Conservation (phyloP, 495 filamentous ascomycete genomes). For the Bryoglossum gracile region DNA sequence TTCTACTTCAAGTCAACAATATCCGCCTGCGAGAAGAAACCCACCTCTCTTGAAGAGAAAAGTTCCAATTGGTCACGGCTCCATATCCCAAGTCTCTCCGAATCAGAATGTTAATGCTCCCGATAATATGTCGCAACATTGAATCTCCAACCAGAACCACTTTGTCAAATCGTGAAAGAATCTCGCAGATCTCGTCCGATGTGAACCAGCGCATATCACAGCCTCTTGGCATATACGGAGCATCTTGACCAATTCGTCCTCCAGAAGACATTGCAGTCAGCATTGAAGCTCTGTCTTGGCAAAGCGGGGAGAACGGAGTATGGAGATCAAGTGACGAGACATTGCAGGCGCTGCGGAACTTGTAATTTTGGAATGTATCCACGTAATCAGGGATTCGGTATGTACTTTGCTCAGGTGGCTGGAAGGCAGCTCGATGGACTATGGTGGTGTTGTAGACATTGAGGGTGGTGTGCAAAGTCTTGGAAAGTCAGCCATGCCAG, state of each 20-base stretch:
- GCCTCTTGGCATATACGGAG: slow-evolving; percentile 40
- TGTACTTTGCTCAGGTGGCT: slow-evolving; percentile 29
- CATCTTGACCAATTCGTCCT: slow-evolving; percentile 42
- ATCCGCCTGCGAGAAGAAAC: slow-evolving; percentile 2
- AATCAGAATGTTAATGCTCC: slow-evolving; percentile 43
- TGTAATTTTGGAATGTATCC: slow-evolving; percentile 33
- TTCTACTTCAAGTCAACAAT: slow-evolving; percentile 26
- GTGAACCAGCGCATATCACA: slow-evolving; percentile 44
- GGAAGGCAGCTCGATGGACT: slow-evolving; percentile 29
- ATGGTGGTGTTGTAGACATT: slow-evolving; percentile 17
- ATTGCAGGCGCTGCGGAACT: slow-evolving; percentile 37
- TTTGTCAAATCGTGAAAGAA: slow-evolving; percentile 40
- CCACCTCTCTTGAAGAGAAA: slow-evolving; percentile 40
- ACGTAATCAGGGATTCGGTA: slow-evolving; percentile 31
- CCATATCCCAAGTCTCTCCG: slow-evolving; percentile 45
- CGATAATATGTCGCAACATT: slow-evolving; percentile 47
- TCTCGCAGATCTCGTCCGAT: slow-evolving; percentile 43
- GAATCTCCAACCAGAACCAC: slow-evolving; percentile 45
- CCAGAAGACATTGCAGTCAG: slow-evolving; percentile 44
- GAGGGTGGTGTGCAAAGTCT: neutral
- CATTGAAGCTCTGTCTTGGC: slow-evolving; percentile 33
- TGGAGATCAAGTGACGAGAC: slow-evolving; percentile 45
- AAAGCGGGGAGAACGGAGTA: slow-evolving; percentile 37
- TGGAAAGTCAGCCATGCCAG: neutral
- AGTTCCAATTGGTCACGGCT: slow-evolving; percentile 49